Base-by-base conservation (phyloP, 495 filamentous ascomycete genomes). In the Evansstolkia leycettana region DNA sequence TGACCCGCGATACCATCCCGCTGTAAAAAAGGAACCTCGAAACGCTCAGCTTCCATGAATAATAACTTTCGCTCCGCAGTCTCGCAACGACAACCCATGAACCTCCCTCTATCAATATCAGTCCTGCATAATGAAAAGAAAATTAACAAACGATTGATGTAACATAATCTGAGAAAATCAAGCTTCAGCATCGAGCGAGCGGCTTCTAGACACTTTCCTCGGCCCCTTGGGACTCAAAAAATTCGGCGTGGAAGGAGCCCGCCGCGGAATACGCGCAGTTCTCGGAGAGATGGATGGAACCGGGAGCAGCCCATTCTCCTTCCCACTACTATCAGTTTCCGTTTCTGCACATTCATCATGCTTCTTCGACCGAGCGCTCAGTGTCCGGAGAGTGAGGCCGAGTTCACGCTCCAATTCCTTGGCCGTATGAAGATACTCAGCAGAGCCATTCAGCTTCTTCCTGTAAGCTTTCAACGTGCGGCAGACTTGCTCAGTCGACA, bases 331-430 rank as follows among this genome's bases (percentile, higher is more conserved):
- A 20, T 68, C 64, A 0, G 57, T 64, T 33, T 64, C 62, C 0
- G 57, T 59, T 31, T 64, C 64, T 1, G 36, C 34, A 12, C 37
- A 54, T 10, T 55, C 52, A 11, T 51, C 50, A 24, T 44, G 48
- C 7, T 36, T 52, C 11, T 48, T 50, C 6, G 43, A 36, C 14
- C 57, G 60, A 23, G 81, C 73, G 15, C 72, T 73, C 5, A 95
- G 54, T 5, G 76, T 78, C 5, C 79, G 68, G 1, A 76, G 70
- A 0, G 87, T 92, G 16, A 86, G 67, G 1, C 75, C 69, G 31
- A 98, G 59, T 53, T 93, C 89, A 25, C 77, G 71, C 39, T 90
- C 83, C 5, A 94, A 64, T 47, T 92, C 82, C 26, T 75, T 73
- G 13, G 82, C 57, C 2, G 73, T 55, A 34, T 85, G 79, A 9